Percentiles rank a stretch among this genome's conserved stretches.
phyloP scores from a whole-genome alignment of 2,329 filamentous ascomycete species.

The Cordyceps farinosa region DNA sequence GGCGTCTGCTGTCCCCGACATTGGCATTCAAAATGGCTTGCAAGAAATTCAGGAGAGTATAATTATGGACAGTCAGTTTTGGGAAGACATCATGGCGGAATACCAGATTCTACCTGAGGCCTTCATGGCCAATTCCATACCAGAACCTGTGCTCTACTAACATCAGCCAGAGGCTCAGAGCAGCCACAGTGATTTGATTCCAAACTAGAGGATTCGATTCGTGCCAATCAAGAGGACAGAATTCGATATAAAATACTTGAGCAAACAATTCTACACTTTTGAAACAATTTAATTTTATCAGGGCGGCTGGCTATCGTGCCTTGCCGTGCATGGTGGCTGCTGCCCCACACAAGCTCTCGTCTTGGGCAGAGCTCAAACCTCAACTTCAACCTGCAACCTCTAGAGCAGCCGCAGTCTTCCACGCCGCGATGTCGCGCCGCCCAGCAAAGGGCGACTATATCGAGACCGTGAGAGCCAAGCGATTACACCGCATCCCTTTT shows the following conservation, averaged over 20 bases:
- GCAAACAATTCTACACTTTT: neutral
- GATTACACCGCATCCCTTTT: neutral
- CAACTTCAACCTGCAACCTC: constrained; percentile 14
- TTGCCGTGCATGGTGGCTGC: neutral
- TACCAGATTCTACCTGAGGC: neutral
- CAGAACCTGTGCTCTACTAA: neutral
- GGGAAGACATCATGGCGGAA: constrained; percentile 16
- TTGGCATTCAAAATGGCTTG: too few species aligned
- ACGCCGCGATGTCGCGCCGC: constrained; percentile 66
- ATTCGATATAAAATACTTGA: too few species aligned
- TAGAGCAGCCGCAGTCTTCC: neutral
- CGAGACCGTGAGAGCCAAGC: constrained; percentile 67
- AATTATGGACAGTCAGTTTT: constrained; percentile 10
- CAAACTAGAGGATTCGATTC: too few species aligned
- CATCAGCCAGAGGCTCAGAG: neutral
- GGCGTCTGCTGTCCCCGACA: neutral
- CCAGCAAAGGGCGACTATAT: constrained; percentile 89
- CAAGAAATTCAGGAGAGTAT: neutral
- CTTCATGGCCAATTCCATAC: neutral
- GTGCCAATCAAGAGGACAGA: too few species aligned
- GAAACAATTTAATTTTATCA: neutral
- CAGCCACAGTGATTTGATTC: neutral
- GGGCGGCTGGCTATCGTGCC: neutral
- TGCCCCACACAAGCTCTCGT: constrained; percentile 9
- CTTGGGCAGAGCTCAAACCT: neutral